Evolutionary conservation across 2,329 filamentous ascomycete genomes (phyloP).

Genomic region (Colletotrichum eleusines): DNA sequence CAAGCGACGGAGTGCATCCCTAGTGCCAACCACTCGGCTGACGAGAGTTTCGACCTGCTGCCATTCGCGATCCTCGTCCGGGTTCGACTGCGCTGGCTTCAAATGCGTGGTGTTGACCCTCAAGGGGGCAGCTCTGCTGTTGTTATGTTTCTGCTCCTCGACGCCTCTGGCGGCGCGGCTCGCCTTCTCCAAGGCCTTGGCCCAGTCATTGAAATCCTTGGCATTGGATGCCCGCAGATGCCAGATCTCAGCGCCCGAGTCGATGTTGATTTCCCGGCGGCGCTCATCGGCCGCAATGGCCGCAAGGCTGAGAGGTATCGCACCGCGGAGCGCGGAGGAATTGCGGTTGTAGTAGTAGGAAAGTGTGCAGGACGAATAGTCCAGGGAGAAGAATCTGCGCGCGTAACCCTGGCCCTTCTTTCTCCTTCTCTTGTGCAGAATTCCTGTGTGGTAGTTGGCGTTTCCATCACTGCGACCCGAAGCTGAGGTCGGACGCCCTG

Average conservation of each 20-base stretch:
- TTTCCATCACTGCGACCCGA: slow-evolving; percentile 64
- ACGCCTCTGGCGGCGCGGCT: slow-evolving; percentile 73
- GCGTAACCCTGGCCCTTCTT: slow-evolving; percentile 96
- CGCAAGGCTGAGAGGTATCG: slow-evolving; percentile 91
- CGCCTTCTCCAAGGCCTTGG: slow-evolving; percentile 84
- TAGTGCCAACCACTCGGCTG: slow-evolving; percentile 85
- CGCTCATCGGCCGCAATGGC: slow-evolving; percentile 91
- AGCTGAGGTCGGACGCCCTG: slow-evolving; percentile 62
- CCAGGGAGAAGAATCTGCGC: slow-evolving; percentile 92
- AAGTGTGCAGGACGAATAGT: slow-evolving; percentile 92
- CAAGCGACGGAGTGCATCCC: slow-evolving; percentile 87
- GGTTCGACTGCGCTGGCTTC: slow-evolving; percentile 49
- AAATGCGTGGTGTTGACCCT: slow-evolving; percentile 47
- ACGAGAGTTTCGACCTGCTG: slow-evolving; percentile 86
- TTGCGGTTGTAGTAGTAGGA: slow-evolving; percentile 97
- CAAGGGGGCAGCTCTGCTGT: slow-evolving; percentile 44
- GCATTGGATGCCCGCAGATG: slow-evolving; percentile 86
- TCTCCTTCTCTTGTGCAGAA: slow-evolving; percentile 87
- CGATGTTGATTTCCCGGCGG: slow-evolving; percentile 91
- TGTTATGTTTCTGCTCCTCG: slow-evolving; percentile 45
- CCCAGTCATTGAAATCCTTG: slow-evolving; percentile 91
- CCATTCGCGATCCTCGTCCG: slow-evolving; percentile 85
- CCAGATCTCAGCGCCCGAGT: slow-evolving; percentile 97
- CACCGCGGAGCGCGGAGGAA: slow-evolving; percentile 90
- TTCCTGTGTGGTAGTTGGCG: slow-evolving; percentile 81